Conservation (phyloP, 202 grass and related monocot genomes). For the Zizania palustris region DNA sequence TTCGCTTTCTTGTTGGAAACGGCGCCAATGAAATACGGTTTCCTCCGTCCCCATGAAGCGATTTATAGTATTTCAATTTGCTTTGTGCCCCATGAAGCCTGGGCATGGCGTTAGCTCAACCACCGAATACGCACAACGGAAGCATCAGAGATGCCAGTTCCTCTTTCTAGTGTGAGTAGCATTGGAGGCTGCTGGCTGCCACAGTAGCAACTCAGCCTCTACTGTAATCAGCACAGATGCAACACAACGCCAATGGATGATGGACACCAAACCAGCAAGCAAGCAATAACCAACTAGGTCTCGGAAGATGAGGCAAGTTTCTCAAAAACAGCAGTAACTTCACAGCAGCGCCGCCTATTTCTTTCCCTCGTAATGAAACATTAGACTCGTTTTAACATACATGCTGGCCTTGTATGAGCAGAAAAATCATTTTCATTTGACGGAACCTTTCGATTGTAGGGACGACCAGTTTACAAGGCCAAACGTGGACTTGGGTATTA, state of each 20-base stretch:
- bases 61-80: too few relatives aligned
- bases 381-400: constrained; percentile 28
- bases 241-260: background rate
- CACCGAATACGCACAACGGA: too few relatives aligned
- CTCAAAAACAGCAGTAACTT: constrained; percentile 20
- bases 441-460: background rate
- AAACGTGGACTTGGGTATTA: background rate
- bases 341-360: constrained; percentile 5
- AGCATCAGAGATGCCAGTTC: too few relatives aligned
- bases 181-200: too few relatives aligned
- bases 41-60: too few relatives aligned
- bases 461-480: background rate
- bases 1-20: too few relatives aligned
- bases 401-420: constrained; percentile 38
- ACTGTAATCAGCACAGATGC: background rate
- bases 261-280: background rate
- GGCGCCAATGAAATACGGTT: too few relatives aligned
- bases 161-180: too few relatives aligned
- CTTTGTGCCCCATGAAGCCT: too few relatives aligned
- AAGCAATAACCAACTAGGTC: constrained; percentile 5
- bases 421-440: constrained; percentile 23
- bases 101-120: too few relatives aligned
- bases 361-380: constrained; percentile 9
- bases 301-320: background rate
- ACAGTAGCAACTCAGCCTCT: too few relatives aligned